phyloP scores from a whole-genome alignment of 2,329 filamentous ascomycete genomes.

The Colletotrichum truncatum region DNA sequence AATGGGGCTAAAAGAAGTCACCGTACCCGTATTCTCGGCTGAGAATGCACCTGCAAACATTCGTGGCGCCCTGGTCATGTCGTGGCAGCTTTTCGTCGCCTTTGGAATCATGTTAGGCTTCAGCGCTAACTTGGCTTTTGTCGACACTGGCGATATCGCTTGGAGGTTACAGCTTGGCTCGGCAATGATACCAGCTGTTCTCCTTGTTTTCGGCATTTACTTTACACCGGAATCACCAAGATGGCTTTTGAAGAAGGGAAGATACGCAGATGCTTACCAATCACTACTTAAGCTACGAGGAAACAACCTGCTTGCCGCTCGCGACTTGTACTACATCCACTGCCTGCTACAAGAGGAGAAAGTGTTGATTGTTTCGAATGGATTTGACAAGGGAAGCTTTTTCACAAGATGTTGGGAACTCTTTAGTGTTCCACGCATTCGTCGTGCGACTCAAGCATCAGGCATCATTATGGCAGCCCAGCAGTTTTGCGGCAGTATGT shows the following conservation, averaged over 20 bases:
- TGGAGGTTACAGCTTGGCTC: conserved; percentile 71
- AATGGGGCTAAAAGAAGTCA: conserved; percentile 63
- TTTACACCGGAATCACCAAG: conserved; percentile 72
- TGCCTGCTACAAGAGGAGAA: conserved; percentile 41
- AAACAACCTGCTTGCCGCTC: conserved; percentile 65
- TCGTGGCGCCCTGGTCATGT: conserved; percentile 74
- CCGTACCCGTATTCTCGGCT: conserved; percentile 62
- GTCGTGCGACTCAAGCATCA: conserved; percentile 72
- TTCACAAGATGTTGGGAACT: conserved; percentile 62
- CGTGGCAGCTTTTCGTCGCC: conserved; percentile 73
- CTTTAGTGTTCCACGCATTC: conserved; percentile 65
- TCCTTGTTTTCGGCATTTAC: conserved; percentile 63
- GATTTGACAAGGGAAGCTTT: conserved; percentile 46
- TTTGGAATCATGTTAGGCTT: conserved; percentile 64
- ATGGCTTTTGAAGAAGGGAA: conserved; percentile 72
- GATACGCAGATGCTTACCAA: conserved; percentile 61
- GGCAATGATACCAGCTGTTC: conserved; percentile 67
- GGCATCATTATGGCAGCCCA: conserved; percentile 74
- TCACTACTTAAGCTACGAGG: conserved; percentile 67
- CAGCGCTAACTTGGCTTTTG: conserved; percentile 65
- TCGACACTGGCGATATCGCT: conserved; percentile 58
- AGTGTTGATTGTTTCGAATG: conserved; percentile 3
- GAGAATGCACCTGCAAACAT: conserved; percentile 62
- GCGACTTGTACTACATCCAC: conserved; percentile 71
- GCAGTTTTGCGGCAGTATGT: conserved; percentile 64